phyloP scores from a whole-genome alignment of 2,329 filamentous ascomycete genomes.

The Hypomyces perniciosus region DNA sequence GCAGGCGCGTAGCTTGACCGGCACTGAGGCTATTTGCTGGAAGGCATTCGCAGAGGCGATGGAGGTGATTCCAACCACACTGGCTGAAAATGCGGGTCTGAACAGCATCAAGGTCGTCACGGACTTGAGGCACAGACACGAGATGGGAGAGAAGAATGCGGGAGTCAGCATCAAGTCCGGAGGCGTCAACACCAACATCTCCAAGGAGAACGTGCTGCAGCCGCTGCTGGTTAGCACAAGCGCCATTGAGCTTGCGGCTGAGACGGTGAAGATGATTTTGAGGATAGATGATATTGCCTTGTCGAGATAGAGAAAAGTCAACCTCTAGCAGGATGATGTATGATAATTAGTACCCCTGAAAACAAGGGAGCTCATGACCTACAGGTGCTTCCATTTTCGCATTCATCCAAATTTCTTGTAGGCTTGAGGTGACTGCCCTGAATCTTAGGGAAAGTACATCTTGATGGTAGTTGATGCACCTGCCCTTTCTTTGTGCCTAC shows the following conservation, averaged over 20 bases:
- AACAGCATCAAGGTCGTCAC: constrained; percentile 99
- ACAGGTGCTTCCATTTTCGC: neutral
- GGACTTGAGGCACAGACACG: constrained; percentile 88
- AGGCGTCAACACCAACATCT: constrained; percentile 94
- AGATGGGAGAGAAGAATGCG: constrained; percentile 89
- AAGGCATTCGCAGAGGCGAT: constrained; percentile 97
- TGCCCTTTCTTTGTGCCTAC: too few relatives aligned
- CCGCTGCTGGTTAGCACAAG: constrained; percentile 94
- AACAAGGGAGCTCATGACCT: constrained; percentile 11
- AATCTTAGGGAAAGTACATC: too few relatives aligned
- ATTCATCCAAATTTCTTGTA: neutral
- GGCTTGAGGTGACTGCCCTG: too few relatives aligned
- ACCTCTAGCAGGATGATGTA: constrained; percentile 28
- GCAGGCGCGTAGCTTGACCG: constrained; percentile 74
- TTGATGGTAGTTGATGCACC: too few relatives aligned
- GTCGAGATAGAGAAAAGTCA: constrained; percentile 44
- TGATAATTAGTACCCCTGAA: constrained; percentile 28
- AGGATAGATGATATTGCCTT: constrained; percentile 62
- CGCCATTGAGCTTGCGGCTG: constrained; percentile 91
- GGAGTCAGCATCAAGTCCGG: constrained; percentile 98
- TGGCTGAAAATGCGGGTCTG: constrained; percentile 94
- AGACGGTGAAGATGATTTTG: constrained; percentile 94
- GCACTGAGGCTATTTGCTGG: constrained; percentile 97
- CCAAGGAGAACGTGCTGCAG: constrained; percentile 94
- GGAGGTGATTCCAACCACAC: constrained; percentile 92